Evolutionary conservation across 352 stramenopile species (phyloP).

Genomic region (Pythium phragmiticola): DNA sequence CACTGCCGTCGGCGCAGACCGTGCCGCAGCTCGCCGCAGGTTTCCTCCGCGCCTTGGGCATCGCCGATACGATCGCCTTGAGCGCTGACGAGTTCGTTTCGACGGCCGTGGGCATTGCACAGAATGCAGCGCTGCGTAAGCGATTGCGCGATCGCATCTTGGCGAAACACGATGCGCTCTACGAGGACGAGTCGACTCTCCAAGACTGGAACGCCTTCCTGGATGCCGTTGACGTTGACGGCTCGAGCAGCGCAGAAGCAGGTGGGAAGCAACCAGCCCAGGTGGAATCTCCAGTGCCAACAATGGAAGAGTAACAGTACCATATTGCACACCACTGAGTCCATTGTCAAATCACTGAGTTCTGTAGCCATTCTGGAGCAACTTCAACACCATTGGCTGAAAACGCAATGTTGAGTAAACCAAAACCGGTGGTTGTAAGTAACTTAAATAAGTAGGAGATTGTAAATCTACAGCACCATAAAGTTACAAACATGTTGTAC

Average conservation of each 20-base stretch:
- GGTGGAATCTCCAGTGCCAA: too few species aligned
- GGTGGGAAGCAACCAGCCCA: neutral
- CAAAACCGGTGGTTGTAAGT: too few species aligned
- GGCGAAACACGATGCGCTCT: constrained; percentile 19
- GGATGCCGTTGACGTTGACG: constrained; percentile 16
- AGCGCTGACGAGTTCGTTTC: constrained; percentile 43
- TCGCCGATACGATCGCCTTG: constrained; percentile 40
- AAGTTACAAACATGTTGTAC: too few species aligned
- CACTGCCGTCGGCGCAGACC: constrained; percentile 46
- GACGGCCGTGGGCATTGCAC: constrained; percentile 35
- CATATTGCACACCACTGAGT: too few species aligned
- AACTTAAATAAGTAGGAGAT: too few species aligned
- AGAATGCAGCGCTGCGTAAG: constrained; percentile 18
- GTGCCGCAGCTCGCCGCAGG: constrained; percentile 58
- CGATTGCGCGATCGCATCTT: constrained; percentile 19
- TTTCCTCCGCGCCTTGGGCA: constrained; percentile 57
- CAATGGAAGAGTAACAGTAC: too few species aligned
- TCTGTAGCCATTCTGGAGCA: too few species aligned
- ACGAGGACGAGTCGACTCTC: constrained; percentile 28
- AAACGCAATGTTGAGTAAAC: too few species aligned
- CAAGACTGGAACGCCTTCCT: constrained; percentile 44
- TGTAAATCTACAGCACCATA: too few species aligned
- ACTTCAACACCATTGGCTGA: too few species aligned
- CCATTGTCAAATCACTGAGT: too few species aligned
- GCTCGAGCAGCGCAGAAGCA: neutral